Percentiles rank a stretch among this genome's conserved stretches.
Conservation (phyloP, 177 flowering plant genomes). For the Vitis hybrid region DNA sequence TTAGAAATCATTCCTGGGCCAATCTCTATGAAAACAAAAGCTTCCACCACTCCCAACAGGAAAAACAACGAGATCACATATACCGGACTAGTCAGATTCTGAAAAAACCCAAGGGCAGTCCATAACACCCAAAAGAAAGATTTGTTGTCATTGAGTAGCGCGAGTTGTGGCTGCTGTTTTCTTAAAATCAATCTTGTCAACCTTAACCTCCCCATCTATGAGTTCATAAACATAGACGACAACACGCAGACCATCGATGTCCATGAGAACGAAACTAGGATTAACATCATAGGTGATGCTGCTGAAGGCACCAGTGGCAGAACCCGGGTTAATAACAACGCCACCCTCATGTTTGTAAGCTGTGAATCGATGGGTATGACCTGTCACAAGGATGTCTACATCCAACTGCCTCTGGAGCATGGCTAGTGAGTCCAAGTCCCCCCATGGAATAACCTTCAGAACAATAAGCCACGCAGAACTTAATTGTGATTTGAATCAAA, state of each 20-base stretch:
- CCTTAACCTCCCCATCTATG: slow-evolving; percentile 95
- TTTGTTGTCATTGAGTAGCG: slow-evolving; percentile 10
- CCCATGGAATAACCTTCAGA: slow-evolving; percentile 90
- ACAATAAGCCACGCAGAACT: not conserved
- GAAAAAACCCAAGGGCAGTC: slow-evolving; percentile 1
- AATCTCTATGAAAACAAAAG: not conserved
- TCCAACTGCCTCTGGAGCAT: slow-evolving; percentile 97
- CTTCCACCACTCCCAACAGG: not conserved
- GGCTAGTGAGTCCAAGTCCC: slow-evolving; percentile 90
- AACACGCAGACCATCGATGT: slow-evolving; percentile 86
- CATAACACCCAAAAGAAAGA: not conserved
- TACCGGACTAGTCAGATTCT: not conserved
- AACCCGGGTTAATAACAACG: slow-evolving; percentile 96
- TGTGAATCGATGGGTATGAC: slow-evolving; percentile 91
- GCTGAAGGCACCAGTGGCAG: slow-evolving; percentile 94
- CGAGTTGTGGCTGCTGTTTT: slow-evolving; percentile 49
- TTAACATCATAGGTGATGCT: slow-evolving; percentile 94
- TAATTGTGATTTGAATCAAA: not conserved
- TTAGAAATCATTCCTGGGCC: not conserved
- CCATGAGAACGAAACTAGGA: slow-evolving; percentile 97
- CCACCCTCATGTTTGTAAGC: slow-evolving; percentile 99
- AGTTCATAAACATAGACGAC: slow-evolving; percentile 97
- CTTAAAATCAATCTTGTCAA: slow-evolving; percentile 91
- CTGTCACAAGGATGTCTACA: slow-evolving; percentile 91
- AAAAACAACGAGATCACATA: not conserved